Evolutionary conservation across 2,329 filamentous ascomycete genomes (phyloP), one percentile per base, ranked within the genome.

Genomic region (Colletotrichum cordylinicola): DNA sequence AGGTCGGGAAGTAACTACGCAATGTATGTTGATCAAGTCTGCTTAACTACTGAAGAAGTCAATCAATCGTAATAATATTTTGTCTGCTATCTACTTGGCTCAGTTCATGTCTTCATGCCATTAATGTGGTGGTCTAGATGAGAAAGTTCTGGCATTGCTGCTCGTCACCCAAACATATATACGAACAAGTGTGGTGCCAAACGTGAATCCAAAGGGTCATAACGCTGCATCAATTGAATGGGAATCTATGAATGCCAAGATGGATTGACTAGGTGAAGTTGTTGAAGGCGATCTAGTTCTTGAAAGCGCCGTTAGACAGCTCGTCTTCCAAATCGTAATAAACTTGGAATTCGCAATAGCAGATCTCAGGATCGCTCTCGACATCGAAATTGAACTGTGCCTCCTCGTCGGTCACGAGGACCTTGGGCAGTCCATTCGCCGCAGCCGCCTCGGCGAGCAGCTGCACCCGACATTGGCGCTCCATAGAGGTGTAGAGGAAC

Each of bases 401-500:
- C 80, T 87, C 86, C 67, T 86, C 84, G 61, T 87, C 85, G 31
- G 81, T 83, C 68, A 88, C 85, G 60, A 86, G 65, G 8, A 81
- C 80, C 80, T 86, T 87, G 10, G 78, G 64, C 5, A 84, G 72
- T 8, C 81, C 79, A 7, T 80, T 80, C 3, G 81, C 82, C 9
- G 80, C 77, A 2, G 81, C 82, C 12, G 81, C 77, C 82, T 95
- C 93, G n/a, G 91, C 90, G 72, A 91, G 85, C 52, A 95, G 83
- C 82, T 95, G 94, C 18, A 93, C 88, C 69, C 91, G 88, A 80
- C 93, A 95, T 13, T 89, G 91, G 35, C 91, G 88, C 82, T 95
- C 93, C 84, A 94, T 88, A 7, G 92, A 85, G 0, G 91, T 92
- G 82, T 93, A 94, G 71, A 94, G 82, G 81, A 92, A 95, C 0